Evolutionary conservation across 2,329 filamentous ascomycete species (phyloP), one percentile per base, ranked within the genome.

Genomic region (Stemphylium vesicarium): DNA sequence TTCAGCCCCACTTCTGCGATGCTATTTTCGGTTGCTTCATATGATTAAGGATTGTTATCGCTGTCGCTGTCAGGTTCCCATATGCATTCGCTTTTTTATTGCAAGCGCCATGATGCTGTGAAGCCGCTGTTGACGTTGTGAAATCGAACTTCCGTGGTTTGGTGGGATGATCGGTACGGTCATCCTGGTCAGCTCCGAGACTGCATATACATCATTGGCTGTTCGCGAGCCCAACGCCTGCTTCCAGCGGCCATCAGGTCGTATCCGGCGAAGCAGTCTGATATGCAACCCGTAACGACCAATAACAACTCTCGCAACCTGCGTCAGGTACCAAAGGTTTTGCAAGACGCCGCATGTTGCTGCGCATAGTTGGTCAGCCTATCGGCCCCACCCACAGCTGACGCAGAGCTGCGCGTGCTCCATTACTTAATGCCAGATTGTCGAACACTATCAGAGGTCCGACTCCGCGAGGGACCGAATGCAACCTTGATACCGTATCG

Each of bases 391-490:
- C n/a, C n/a, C n/a, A n/a, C n/a, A n/a, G n/a, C n/a, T n/a, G n/a
- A n/a, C n/a, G n/a, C n/a, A n/a, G n/a, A n/a, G n/a, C n/a, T n/a
- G n/a, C n/a, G n/a, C n/a, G n/a, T n/a, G n/a, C n/a, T n/a, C n/a
- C n/a, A n/a, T n/a, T n/a, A n/a, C n/a, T n/a, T n/a, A n/a, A n/a
- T n/a, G n/a, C n/a, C n/a, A n/a, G n/a, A n/a, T n/a, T n/a, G n/a
- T n/a, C n/a, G n/a, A 29, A 33, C 10, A 26, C 16, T 20, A 35
- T 44, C 36, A 56, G 49, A 39, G 26, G 41, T 49, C 53, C 46
- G 56, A 50, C 33, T n/a, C 36, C n/a, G n/a, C 42, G 24, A 45
- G 35, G 15, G 15, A 20, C 53, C 26, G 45, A 49, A 51, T 37
- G 29, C n/a, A 41, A 32, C 32, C 13, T 16, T 39, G 40, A 24